Percentiles rank a stretch among this genome's conserved stretches.
phyloP scores from a whole-genome alignment of 2,329 filamentous ascomycete species.

The Fusarium foetens region DNA sequence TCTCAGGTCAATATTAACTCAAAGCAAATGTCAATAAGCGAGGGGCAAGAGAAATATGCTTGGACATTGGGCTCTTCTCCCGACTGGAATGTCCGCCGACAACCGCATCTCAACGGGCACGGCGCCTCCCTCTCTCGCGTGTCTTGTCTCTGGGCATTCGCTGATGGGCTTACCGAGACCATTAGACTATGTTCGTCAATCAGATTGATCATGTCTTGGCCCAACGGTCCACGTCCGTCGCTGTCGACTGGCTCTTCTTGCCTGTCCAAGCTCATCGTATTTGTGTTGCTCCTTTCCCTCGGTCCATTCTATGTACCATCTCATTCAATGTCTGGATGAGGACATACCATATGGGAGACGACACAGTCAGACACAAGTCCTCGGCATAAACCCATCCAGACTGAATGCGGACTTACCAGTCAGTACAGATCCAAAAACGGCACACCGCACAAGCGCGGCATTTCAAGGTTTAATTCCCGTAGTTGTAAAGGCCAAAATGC shows the following conservation, averaged over 20 bases:
- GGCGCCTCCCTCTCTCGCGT: constrained; percentile 34
- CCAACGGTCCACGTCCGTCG: not conserved
- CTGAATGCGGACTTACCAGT: not conserved
- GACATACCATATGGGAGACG: not conserved
- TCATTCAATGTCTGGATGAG: not conserved
- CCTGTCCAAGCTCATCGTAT: not conserved
- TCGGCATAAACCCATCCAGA: not conserved
- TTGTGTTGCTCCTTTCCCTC: not conserved
- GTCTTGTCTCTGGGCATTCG: not conserved
- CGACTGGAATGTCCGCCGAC: constrained; percentile 22
- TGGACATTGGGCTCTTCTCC: constrained; percentile 33
- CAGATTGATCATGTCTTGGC: not conserved
- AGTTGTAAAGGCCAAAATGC: constrained; percentile 10
- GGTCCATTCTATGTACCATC: not conserved
- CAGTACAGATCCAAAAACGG: not conserved
- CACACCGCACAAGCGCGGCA: constrained; percentile 8
- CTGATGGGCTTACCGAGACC: not conserved
- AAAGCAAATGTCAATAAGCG: not conserved
- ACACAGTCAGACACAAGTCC: not conserved
- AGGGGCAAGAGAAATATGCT: constrained; percentile 6
- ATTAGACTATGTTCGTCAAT: not conserved
- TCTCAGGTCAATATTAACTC: not conserved
- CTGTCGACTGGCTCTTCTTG: not conserved
- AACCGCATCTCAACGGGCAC: constrained; percentile 37
- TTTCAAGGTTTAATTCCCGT: constrained; percentile 33